Base-by-base conservation (phyloP, 306 rosid genomes). In the Hippophae gyantsensis region DNA sequence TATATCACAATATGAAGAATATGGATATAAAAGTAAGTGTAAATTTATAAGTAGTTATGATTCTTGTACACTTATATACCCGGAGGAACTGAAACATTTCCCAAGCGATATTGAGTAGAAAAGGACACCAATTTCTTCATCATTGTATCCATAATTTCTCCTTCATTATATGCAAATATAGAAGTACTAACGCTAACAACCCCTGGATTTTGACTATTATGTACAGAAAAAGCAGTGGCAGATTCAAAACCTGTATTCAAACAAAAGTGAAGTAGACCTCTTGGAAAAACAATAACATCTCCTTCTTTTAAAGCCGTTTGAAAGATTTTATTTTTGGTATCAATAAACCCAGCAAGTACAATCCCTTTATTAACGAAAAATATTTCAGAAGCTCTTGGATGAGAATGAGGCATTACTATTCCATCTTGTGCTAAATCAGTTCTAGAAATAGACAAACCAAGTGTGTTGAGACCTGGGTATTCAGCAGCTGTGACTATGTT, bases 121-220 rank as follows among this genome's bases (percentile, higher is more conserved):
- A 32, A 32, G 5, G 38, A 32, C 5, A 32, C 38, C 5, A 32
- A 32, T 32, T 32, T 32, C 38, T 32, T 32, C 38, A 32, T 32
- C 38, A 32, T 2, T 1, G 38, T 4, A 32, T 32, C 38, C 38
- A 32, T 32, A 32, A 32, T 32, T 32, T 32, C 38, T 32, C 38
- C 38, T 32, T 32, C 38, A 0, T 2, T 32, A 32, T 32, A 2
- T 32, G 38, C 38, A 32, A 73, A 67, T 62, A 82, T 64, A 38
- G 72, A 56, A 10, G 63, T 56, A 7, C 47, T 3, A 27, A 77
- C 27, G 44, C 72, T 62, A 13, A 43, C 86, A 8, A 73, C 13
- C 61, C 90, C 90, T 10, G 95, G 97, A 70, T 90, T 84, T 62
- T 87, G 90, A 72, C 86, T 74, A 18, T 70, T 90, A 58, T 69